Evolutionary conservation across 1,139 yeast genomes (phyloP), one percentile per base, ranked within the genome.

Genomic region (Blastobotrys persicus): DNA sequence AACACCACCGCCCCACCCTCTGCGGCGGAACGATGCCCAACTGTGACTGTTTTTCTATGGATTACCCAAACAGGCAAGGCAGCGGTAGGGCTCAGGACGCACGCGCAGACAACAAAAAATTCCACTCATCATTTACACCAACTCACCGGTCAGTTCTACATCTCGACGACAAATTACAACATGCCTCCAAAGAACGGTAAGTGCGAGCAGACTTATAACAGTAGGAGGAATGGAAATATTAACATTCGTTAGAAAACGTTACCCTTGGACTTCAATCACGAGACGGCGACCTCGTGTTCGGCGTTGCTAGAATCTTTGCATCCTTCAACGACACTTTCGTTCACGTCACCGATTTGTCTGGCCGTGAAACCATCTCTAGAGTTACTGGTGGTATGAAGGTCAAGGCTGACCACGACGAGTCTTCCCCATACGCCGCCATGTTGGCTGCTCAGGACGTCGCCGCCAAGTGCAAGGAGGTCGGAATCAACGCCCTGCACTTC

Each of bases 301-400:
- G 99, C 84, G 98, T 94, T 80, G 98, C 98, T 75, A 95, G 98
- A 81, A 92, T 94, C 84, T 94, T 71, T 61, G 99, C 99, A 72
- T 92, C 98, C 64, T 89, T 91, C 85, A 94, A 94, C 87, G 99
- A 94, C 82, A 94, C 99, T 65, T 94, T 94, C 81, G 98, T 94
- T 70, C 99, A 94, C 79, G 95, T 94, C 70, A 94, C 99, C 71
- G 99, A 94, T 84, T 81, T 91, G 70, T 88, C 98, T 69, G 99
- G 99, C 78, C 94, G 91, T 79, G 99, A 94, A 83, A 94, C 99
- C 81, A 92, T 94, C 74, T 85, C 96, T 81, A 89, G 98, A 83
- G 97, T 94, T 67, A 94, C 99, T 74, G 98, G 99, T 84, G 99
- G 99, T 83, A 94, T 94, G 98, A 94, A 94, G 85, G 99, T 94